A percentile compares a stretch with the other conserved stretches of the same genome.
phyloP scores from a whole-genome alignment of 495 filamentous ascomycete species.

The Mycothermus thermophilus region DNA sequence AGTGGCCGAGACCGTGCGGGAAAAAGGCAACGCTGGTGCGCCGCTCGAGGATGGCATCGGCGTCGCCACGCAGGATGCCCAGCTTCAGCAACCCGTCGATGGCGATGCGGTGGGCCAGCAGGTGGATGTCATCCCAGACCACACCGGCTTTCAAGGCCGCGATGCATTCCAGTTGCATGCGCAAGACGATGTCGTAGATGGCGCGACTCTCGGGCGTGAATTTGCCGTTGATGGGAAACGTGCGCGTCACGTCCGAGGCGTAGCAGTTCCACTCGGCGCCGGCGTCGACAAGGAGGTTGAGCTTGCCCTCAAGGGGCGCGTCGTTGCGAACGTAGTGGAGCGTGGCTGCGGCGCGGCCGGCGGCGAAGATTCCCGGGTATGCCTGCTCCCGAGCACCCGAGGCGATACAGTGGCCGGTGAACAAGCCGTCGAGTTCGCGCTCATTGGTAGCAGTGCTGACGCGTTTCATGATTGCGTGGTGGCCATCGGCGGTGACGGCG shows the following conservation, averaged over 20 bases:
- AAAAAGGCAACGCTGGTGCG: slow-evolving; percentile 78
- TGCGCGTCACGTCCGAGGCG: slow-evolving; percentile 79
- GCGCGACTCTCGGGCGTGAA: slow-evolving; percentile 57
- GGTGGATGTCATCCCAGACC: slow-evolving; percentile 75
- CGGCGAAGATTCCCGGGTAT: slow-evolving; percentile 73
- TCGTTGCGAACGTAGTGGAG: slow-evolving; percentile 81
- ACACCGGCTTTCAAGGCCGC: slow-evolving; percentile 59
- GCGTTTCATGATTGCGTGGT: slow-evolving; percentile 53
- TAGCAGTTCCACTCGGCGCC: slow-evolving; percentile 71
- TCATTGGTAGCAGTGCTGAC: slow-evolving; percentile 59
- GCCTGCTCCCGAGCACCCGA: slow-evolving; percentile 63
- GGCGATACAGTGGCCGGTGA: slow-evolving; percentile 60
- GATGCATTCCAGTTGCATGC: slow-evolving; percentile 73
- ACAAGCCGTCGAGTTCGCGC: slow-evolving; percentile 66
- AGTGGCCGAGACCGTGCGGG: slow-evolving; percentile 84
- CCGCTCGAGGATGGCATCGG: slow-evolving; percentile 56
- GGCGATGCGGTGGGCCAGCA: slow-evolving; percentile 63
- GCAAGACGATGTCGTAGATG: slow-evolving; percentile 75
- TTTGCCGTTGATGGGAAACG: slow-evolving; percentile 65
- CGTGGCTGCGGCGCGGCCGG: slow-evolving; percentile 63
- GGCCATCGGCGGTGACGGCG: slow-evolving; percentile 60
- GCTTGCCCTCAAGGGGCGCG: slow-evolving; percentile 48
- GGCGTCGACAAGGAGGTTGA: slow-evolving; percentile 70
- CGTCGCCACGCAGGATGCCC: slow-evolving; percentile 57
- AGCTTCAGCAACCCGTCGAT: slow-evolving; percentile 64